A percentile compares a stretch with the other conserved stretches of the same genome.
These are phyloP conservation scores for Lepiota brunneoincarnata DNA, from an alignment of 768 basidiomycete genomes.

Conservation along the genomic window DNA sequence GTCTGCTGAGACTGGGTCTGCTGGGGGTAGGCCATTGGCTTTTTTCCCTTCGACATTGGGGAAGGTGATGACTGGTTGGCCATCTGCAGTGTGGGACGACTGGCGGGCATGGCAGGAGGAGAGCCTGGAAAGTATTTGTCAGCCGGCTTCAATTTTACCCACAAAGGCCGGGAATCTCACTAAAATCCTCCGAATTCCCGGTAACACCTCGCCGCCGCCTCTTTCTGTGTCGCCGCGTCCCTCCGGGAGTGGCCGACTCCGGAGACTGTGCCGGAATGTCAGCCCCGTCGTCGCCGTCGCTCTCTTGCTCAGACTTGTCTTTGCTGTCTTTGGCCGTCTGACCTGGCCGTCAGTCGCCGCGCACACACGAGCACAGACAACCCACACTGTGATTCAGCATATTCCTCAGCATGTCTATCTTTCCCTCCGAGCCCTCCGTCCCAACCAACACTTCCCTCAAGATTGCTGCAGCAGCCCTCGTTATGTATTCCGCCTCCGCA, in stretches of 20 bases:
- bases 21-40: slow-evolving; percentile 77
- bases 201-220: not conserved
- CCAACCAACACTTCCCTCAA: slow-evolving; percentile 7
- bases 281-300: slow-evolving; percentile 3
- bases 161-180: slow-evolving; percentile 10
- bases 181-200: slow-evolving; percentile 5
- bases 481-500: slow-evolving; percentile 3
- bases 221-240: slow-evolving; percentile 5
- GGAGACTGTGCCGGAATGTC: slow-evolving; percentile 7
- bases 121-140: slow-evolving; percentile 35
- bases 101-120: slow-evolving; percentile 36
- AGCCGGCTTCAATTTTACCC: slow-evolving; percentile 28
- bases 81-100: slow-evolving; percentile 30
- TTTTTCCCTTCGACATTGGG: slow-evolving; percentile 88
- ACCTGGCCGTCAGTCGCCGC: not conserved
- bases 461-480: slow-evolving; percentile 9
- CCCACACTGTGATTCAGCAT: slow-evolving; percentile 4
- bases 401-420: slow-evolving; percentile 10
- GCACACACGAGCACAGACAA: not conserved
- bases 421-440: slow-evolving; percentile 7
- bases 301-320: slow-evolving; percentile 8
- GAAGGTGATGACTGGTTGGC: slow-evolving; percentile 52
- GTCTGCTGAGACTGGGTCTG: slow-evolving; percentile 3
- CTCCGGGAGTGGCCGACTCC: not conserved
- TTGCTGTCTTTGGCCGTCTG: not conserved